A percentile compares a stretch with the other conserved stretches of the same genome.
Evolutionary conservation across 75 land plant species (phyloP).

Genomic region (Pinus albicaulis): DNA sequence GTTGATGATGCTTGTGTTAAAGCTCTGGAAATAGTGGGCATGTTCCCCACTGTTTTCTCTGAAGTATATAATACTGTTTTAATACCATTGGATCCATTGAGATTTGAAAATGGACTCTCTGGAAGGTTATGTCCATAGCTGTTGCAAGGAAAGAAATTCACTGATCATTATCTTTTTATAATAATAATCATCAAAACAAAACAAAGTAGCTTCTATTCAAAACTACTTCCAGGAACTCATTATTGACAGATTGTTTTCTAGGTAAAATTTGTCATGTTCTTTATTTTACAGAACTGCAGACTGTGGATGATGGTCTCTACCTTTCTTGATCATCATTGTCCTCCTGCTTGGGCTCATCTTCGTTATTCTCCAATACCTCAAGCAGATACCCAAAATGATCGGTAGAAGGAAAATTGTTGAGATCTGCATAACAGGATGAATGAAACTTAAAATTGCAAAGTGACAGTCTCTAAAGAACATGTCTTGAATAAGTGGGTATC

Average conservation of each 20-base stretch:
- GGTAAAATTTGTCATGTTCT: neutral
- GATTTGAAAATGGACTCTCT: constrained; percentile 10
- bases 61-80: neutral
- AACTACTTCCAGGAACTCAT: too few species aligned
- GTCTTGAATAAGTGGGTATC: too few species aligned
- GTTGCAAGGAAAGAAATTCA: neutral
- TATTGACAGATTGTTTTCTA: too few species aligned
- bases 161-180: too few species aligned
- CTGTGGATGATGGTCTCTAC: neutral
- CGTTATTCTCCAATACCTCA: constrained; percentile 8
- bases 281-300: neutral
- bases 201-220: too few species aligned
- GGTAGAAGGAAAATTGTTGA: neutral
- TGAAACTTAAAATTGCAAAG: neutral
- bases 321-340: constrained; percentile 2
- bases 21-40: neutral
- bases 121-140: constrained; percentile 11
- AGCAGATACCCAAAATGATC: constrained; percentile 11
- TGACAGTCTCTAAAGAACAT: neutral
- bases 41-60: neutral
- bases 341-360: constrained; percentile 2
- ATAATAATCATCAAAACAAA: too few species aligned
- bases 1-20: neutral
- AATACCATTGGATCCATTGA: neutral
- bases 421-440: neutral